These are phyloP conservation scores for Phascolomyces articulosus DNA, from an alignment of 371 early-diverging fungal species.

Conservation along the genomic window DNA sequence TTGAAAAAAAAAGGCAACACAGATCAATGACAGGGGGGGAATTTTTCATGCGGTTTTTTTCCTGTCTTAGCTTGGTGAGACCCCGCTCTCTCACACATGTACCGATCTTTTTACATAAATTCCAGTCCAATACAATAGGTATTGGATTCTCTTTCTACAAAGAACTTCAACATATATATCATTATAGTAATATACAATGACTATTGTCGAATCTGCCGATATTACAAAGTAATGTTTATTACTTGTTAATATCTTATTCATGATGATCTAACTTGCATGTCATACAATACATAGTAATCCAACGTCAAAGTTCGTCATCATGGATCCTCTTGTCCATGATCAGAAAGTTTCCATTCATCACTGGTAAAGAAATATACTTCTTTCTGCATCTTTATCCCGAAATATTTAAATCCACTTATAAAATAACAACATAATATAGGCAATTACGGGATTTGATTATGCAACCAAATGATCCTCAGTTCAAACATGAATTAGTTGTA, in stretches of 20 bases:
- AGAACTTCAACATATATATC: not conserved
- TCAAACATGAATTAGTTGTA: slow-evolving; percentile 33
- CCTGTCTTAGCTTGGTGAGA: too few species aligned
- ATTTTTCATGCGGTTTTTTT: too few species aligned
- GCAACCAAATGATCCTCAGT: slow-evolving; percentile 53
- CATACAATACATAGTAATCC: too few species aligned
- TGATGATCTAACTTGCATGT: too few species aligned
- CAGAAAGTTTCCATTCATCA: slow-evolving; percentile 66
- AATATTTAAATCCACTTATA: too few species aligned
- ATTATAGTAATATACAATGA: slow-evolving; percentile 4
- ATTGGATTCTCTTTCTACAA: not conserved
- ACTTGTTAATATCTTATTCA: too few species aligned
- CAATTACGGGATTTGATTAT: slow-evolving; percentile 91
- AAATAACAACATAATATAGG: slow-evolving; percentile 53
- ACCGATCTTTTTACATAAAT: not conserved
- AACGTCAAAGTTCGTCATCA: slow-evolving; percentile 34
- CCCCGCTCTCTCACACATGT: not conserved
- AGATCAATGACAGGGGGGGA: too few species aligned
- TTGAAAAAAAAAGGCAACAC: too few species aligned
- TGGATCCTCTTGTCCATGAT: slow-evolving; percentile 50
- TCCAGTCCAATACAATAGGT: not conserved
- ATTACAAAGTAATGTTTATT: slow-evolving; percentile 16
- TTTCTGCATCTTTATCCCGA: too few species aligned
- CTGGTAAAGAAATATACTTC: slow-evolving; percentile 54
- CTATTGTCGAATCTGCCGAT: slow-evolving; percentile 15